Evolutionary conservation across 176 grass and related monocot species (phyloP).

Genomic region (Dactylis glomerata): DNA sequence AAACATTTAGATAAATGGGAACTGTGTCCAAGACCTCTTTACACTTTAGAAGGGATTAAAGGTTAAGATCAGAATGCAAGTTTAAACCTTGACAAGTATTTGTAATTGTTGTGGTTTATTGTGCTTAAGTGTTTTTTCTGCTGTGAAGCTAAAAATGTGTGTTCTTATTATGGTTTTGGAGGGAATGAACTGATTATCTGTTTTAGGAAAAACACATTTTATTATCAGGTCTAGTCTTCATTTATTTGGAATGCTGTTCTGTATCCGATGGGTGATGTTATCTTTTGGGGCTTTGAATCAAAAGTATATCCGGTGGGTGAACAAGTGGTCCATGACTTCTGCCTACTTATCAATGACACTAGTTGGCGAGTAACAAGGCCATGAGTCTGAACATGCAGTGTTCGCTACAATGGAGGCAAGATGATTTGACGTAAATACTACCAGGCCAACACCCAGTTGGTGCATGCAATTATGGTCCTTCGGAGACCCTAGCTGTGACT

Average conservation of each 20-base stretch:
- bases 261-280: neutral
- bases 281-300: neutral
- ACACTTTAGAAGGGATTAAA: neutral
- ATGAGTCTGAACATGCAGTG: constrained; percentile 12
- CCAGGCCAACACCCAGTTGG: constrained; percentile 7
- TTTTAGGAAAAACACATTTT: neutral
- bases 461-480: constrained; percentile 24
- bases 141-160: neutral
- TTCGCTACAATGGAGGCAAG: constrained; percentile 22
- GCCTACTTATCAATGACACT: neutral
- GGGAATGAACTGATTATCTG: neutral
- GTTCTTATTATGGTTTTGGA: neutral
- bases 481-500: neutral
- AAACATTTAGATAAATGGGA: neutral
- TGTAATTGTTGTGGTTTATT: neutral
- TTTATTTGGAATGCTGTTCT: constrained; percentile 3
- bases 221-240: neutral
- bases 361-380: constrained; percentile 23
- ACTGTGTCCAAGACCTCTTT: neutral
- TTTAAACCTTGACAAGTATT: neutral
- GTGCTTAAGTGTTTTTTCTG: neutral
- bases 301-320: neutral
- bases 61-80: neutral
- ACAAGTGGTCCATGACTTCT: constrained; percentile 11
- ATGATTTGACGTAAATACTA: neutral